phyloP scores from a whole-genome alignment of 2,329 filamentous ascomycete species.

The Pleomassaria siparia region DNA sequence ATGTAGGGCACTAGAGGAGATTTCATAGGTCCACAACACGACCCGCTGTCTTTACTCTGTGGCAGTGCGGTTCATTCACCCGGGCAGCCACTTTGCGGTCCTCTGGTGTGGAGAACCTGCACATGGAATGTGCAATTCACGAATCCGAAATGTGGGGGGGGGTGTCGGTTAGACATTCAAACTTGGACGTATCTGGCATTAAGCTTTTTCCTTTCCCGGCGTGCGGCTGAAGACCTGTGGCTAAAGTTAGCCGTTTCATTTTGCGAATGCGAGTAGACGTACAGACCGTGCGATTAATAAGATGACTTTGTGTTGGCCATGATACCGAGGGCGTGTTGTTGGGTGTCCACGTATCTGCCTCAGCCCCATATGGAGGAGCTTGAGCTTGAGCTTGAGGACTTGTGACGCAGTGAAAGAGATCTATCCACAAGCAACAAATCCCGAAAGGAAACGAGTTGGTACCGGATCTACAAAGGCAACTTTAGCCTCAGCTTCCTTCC shows the following conservation, averaged over 20 bases:
- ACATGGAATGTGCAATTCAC: neutral
- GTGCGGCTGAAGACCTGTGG: neutral
- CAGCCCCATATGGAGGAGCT: neutral
- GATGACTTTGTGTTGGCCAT: neutral
- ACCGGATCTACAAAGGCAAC: neutral
- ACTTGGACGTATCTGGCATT: neutral
- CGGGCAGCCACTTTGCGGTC: neutral
- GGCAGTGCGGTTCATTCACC: neutral
- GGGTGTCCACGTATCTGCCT: neutral
- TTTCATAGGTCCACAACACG: neutral
- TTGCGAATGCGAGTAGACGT: neutral
- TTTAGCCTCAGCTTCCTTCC: neutral
- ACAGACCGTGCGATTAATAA: neutral
- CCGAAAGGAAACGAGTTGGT: neutral
- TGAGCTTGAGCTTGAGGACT: neutral
- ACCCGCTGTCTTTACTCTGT: neutral
- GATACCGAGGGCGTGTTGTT: neutral
- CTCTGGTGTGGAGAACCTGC: neutral
- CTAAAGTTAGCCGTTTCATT: neutral
- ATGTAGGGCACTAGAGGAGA: neutral
- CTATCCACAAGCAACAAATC: neutral
- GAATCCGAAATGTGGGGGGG: neutral
- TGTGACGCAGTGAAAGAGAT: neutral
- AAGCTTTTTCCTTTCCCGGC: neutral
- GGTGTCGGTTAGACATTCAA: neutral